These are phyloP conservation scores for Tricholoma furcatifolium DNA, from an alignment of 768 basidiomycete genomes.

Conservation along the genomic window DNA sequence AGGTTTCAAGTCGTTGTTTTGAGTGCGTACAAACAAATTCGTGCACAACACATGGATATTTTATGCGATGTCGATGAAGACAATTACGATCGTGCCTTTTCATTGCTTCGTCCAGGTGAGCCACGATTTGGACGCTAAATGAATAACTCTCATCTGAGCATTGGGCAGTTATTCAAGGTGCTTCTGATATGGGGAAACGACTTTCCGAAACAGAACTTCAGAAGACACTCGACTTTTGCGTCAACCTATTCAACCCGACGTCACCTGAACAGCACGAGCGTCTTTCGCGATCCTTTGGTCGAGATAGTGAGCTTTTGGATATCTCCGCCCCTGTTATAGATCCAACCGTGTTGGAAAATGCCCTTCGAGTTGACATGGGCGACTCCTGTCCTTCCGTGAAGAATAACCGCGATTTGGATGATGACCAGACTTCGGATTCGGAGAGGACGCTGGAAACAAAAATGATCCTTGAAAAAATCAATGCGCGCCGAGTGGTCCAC, in stretches of 20 bases:
- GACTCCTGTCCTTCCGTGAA: constrained; percentile 1
- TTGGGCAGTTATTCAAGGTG: constrained; percentile 71
- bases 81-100: constrained; percentile 69
- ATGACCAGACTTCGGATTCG: constrained; percentile 28
- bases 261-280: constrained; percentile 58
- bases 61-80: constrained; percentile 66
- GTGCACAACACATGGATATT: constrained; percentile 53
- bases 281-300: constrained; percentile 25
- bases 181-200: constrained; percentile 69
- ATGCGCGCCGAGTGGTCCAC: constrained; percentile 68
- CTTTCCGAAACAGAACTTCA: constrained; percentile 75
- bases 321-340: constrained; percentile 48
- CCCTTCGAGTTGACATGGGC: constrained; percentile 24
- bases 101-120: constrained; percentile 59
- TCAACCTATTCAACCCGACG: constrained; percentile 69
- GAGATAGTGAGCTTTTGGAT: constrained; percentile 47
- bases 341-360: constrained; percentile 38
- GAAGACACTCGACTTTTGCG: constrained; percentile 75
- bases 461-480: constrained; percentile 65
- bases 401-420: constrained; percentile 15
- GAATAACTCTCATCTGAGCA: neutral
- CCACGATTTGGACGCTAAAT: neutral
- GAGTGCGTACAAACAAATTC: constrained; percentile 75
- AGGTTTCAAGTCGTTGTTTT: constrained; percentile 70
- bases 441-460: constrained; percentile 41